A percentile compares a stretch with the other conserved stretches of the same genome.
Conservation (phyloP, 2,329 filamentous ascomycete genomes). For the Emmonsia crescens region DNA sequence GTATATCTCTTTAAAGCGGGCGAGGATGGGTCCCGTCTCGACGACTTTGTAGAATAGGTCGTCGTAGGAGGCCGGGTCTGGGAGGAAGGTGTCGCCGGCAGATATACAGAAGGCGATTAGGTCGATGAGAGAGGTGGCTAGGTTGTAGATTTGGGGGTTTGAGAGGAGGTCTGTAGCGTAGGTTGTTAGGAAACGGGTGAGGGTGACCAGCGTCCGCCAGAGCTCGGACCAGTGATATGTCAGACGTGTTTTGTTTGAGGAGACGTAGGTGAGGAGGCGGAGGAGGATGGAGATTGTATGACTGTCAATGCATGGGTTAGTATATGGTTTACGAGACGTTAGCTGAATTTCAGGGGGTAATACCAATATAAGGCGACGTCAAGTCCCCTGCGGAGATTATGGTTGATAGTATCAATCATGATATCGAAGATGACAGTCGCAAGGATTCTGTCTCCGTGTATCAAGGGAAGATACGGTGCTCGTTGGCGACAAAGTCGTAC, state of each 20-base stretch:
- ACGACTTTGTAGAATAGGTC: constrained; percentile 98
- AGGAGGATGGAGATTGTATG: constrained; percentile 72
- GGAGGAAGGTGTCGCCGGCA: constrained; percentile 80
- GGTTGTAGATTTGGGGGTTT: constrained; percentile 56
- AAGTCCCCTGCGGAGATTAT: constrained; percentile 77
- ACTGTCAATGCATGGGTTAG: constrained; percentile 19
- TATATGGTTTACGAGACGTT: too few species aligned
- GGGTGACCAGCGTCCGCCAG: constrained; percentile 76
- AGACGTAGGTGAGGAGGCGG: constrained; percentile 72
- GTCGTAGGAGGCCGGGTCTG: constrained; percentile 77
- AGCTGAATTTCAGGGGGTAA: constrained; percentile 7
- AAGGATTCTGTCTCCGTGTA: constrained; percentile 60
- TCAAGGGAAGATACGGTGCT: constrained; percentile 69
- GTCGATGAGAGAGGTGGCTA: constrained; percentile 70
- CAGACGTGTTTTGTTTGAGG: constrained; percentile 68
- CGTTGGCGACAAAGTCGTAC: constrained; percentile 84
- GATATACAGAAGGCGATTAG: constrained; percentile 75
- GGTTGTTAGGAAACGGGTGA: constrained; percentile 81
- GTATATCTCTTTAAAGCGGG: constrained; percentile 74
- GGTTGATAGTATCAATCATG: constrained; percentile 82
- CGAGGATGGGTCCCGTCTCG: constrained; percentile 72
- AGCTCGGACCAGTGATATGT: constrained; percentile 91
- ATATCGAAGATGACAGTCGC: constrained; percentile 71
- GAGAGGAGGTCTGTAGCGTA: constrained; percentile 69
- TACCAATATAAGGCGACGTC: constrained; percentile 74